Conservation (phyloP, 2,329 filamentous ascomycete species). For the Sclerotinia minor region DNA sequence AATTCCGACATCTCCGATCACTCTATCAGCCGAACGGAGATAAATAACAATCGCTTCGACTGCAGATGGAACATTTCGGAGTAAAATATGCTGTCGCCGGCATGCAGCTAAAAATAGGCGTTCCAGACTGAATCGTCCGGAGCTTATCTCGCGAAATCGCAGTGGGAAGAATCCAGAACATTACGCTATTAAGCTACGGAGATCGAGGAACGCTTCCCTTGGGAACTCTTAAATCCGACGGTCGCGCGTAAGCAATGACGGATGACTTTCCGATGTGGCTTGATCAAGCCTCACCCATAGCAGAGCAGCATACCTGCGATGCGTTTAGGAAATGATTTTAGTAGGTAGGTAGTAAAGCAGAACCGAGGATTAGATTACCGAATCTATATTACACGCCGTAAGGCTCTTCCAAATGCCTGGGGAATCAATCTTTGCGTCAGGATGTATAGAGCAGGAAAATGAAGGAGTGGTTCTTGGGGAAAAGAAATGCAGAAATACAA, state of each 20-base stretch:
- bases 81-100: neutral
- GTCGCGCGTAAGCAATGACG: neutral
- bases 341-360: conserved; percentile 5
- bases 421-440: neutral
- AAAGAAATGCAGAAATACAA: neutral
- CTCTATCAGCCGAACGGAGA: conserved; percentile 23
- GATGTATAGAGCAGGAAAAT: neutral
- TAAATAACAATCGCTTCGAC: conserved; percentile 1
- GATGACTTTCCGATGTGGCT: conserved; percentile 20
- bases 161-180: conserved; percentile 16
- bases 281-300: conserved; percentile 16
- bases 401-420: conserved; percentile 15
- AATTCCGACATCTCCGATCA: neutral
- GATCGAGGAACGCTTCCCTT: neutral
- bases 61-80: conserved; percentile 17
- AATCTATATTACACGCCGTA: neutral
- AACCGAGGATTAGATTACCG: neutral
- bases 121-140: conserved; percentile 5
- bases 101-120: neutral
- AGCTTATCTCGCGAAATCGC: neutral
- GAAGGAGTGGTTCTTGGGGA: neutral
- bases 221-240: conserved; percentile 1
- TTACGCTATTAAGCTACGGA: neutral
- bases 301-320: conserved; percentile 13
- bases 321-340: conserved; percentile 13